These are phyloP conservation scores for Erigeron canadensis DNA, from an alignment of 129 eudicot genomes.

Conservation along the genomic window DNA sequence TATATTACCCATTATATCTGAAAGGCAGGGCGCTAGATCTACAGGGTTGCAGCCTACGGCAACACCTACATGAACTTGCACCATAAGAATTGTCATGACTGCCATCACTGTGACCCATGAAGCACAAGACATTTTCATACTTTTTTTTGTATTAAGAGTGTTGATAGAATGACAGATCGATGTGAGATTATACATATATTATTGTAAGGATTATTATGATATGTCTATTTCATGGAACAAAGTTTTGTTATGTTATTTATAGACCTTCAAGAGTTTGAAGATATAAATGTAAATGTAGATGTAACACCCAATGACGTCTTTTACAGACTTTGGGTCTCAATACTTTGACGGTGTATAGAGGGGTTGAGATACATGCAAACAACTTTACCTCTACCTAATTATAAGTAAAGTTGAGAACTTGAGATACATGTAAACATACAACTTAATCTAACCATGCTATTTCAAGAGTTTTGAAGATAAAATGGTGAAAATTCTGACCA, in stretches of 20 bases:
- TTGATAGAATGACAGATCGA: background rate
- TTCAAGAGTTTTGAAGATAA: too few relatives aligned
- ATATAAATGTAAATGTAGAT: background rate
- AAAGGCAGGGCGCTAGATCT: constrained; percentile 10
- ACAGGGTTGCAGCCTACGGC: constrained; percentile 3
- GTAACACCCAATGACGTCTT: too few relatives aligned
- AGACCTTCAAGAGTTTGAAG: background rate
- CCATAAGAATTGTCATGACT: background rate
- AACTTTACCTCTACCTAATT: too few relatives aligned
- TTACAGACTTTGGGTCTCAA: too few relatives aligned
- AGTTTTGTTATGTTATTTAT: constrained; percentile 19
- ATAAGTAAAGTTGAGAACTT: too few relatives aligned
- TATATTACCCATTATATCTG: background rate
- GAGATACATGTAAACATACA: too few relatives aligned
- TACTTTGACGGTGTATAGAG: too few relatives aligned
- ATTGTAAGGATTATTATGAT: background rate
- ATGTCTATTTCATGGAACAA: background rate
- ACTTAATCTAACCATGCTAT: too few relatives aligned
- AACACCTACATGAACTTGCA: constrained; percentile 4
- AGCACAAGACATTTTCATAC: constrained; percentile 13
- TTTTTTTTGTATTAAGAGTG: background rate
- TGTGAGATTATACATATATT: background rate
- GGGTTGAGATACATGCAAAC: too few relatives aligned
- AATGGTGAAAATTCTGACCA: too few relatives aligned
- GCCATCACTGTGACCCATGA: background rate